Conservation (phyloP, 2,329 filamentous ascomycete species). For the Emericellopsis cladophorae region DNA sequence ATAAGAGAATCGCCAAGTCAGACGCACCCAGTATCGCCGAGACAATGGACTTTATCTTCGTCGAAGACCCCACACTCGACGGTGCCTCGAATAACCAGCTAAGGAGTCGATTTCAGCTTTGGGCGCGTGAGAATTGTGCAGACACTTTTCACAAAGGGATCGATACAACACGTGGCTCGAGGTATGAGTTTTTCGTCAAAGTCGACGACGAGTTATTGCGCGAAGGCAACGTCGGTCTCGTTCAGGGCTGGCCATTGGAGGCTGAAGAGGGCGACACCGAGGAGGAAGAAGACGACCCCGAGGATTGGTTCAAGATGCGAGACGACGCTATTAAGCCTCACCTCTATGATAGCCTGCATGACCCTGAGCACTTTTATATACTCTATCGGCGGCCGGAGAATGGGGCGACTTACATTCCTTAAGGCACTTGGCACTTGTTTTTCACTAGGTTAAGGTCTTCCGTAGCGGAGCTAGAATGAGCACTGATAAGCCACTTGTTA, state of each 20-base stretch:
- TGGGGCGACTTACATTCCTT: no score
- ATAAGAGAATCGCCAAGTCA: not conserved
- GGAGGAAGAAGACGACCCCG: no score
- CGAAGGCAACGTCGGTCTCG: not conserved
- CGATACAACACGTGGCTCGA: not conserved
- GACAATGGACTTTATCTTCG: conserved; percentile 6
- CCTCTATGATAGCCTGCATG: not conserved
- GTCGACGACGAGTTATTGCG: conserved; percentile 4
- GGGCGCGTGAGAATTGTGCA: conserved; percentile 1
- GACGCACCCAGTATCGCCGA: conserved; percentile 5
- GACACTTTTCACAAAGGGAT: not conserved
- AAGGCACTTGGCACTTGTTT: no score
- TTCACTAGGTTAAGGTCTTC: no score
- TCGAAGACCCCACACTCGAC: conserved; percentile 6
- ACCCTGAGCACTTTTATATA: not conserved
- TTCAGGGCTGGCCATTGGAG: not conserved
- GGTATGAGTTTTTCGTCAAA: conserved; percentile 5
- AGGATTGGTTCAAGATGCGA: conserved; percentile 1
- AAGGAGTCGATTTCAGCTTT: conserved; percentile 4
- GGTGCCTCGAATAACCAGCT: conserved; percentile 6
- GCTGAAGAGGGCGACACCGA: no score
- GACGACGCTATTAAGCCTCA: not conserved
- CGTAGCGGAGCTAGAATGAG: no score
- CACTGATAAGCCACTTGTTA: no score
- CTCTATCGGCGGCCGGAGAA: no score